phyloP scores from a whole-genome alignment of 306 rosid genomes.

The Trifolium pratense region DNA sequence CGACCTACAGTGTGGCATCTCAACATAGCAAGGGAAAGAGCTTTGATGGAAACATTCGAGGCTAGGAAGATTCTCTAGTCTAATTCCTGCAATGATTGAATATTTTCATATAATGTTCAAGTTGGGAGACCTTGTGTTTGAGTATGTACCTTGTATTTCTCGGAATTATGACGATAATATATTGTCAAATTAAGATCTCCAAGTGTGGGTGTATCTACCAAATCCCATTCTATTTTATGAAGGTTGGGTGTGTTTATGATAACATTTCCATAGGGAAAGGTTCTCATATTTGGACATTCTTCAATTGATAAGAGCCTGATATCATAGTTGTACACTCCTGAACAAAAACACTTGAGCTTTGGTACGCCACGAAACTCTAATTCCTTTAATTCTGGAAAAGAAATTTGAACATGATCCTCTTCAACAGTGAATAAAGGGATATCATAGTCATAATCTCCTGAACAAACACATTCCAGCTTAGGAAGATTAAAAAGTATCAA shows the following conservation, averaged over 20 bases:
- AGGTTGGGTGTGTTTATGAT: not conserved
- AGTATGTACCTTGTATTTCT: constrained; percentile 10
- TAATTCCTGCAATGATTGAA: fast-evolving
- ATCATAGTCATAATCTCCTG: constrained; percentile 18
- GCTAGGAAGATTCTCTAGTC: not conserved
- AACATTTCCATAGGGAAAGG: not conserved
- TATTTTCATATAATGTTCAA: not conserved
- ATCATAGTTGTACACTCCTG: constrained; percentile 6
- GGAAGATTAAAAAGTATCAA: fast-evolving
- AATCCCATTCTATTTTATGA: fast-evolving
- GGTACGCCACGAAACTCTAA: fast-evolving
- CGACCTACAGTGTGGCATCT: fast-evolving
- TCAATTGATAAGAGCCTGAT: not conserved
- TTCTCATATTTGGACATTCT: not conserved
- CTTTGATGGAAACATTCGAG: not conserved
- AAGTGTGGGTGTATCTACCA: fast-evolving
- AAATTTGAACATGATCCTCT: not conserved
- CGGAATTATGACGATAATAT: not conserved
- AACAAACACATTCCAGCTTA: constrained; percentile 13
- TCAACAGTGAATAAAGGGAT: not conserved
- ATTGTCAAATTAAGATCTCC: constrained; percentile 29
- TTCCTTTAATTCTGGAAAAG: not conserved
- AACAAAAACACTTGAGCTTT: constrained; percentile 22
- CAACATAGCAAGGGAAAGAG: not conserved
- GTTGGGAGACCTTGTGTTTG: not conserved